Conservation (phyloP, 495 filamentous ascomycete species). For the Hypoxylon fuscum region DNA sequence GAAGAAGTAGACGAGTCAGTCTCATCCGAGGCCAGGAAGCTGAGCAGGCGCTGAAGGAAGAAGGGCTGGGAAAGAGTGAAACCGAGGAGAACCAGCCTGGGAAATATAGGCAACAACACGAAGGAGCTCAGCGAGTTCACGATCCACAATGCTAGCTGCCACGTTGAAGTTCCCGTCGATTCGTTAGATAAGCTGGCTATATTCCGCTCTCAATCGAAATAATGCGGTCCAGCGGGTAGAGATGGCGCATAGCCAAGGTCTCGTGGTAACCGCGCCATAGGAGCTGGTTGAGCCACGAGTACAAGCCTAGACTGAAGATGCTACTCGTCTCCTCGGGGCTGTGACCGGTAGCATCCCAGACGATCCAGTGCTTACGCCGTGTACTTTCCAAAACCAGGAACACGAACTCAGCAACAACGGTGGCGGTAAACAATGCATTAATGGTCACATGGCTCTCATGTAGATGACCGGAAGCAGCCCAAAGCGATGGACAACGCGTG, state of each 20-base stretch:
- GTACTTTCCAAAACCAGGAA: neutral
- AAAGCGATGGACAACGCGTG: too few species aligned
- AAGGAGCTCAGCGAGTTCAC: neutral
- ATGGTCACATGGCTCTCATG: too few species aligned
- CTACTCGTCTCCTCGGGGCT: neutral
- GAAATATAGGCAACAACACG: neutral
- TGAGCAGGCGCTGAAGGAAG: neutral
- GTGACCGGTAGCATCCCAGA: neutral
- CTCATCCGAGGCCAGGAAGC: too few species aligned
- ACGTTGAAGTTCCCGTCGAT: neutral
- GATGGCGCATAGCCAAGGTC: neutral
- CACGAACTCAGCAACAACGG: neutral
- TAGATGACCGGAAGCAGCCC: too few species aligned
- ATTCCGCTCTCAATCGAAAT: neutral
- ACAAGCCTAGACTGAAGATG: neutral
- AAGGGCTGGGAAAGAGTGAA: neutral
- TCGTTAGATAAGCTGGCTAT: neutral
- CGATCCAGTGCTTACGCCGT: neutral
- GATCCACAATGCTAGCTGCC: neutral
- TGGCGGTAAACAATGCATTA: neutral
- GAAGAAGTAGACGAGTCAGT: too few species aligned
- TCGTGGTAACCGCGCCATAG: neutral
- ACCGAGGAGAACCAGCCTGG: neutral
- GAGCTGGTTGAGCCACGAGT: neutral
- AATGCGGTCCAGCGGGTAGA: neutral